phyloP scores from a whole-genome alignment of 75 land plant species.

The Sequoiadendron giganteum region DNA sequence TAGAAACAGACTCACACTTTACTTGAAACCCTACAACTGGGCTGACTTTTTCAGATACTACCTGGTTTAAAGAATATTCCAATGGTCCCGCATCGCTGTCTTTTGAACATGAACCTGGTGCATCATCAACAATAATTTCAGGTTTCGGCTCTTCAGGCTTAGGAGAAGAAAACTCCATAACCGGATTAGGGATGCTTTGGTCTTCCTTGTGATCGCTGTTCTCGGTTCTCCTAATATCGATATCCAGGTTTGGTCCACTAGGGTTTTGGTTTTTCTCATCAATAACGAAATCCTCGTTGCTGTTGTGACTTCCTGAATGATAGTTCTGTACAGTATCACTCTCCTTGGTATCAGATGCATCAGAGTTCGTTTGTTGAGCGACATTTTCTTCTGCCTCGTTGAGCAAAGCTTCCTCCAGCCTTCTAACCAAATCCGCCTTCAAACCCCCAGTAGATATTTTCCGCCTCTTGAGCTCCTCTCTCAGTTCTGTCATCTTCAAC shows the following conservation, averaged over 20 bases:
- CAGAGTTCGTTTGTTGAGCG: not conserved
- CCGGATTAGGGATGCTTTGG: not conserved
- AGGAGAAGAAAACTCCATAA: not conserved
- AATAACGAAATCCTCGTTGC: not conserved
- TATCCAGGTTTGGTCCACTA: not conserved
- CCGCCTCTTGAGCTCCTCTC: constrained; percentile 83
- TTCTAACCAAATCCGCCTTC: constrained; percentile 80
- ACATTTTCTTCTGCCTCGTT: constrained; percentile 37
- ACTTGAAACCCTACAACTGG: constrained; percentile 57
- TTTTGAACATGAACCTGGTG: not conserved
- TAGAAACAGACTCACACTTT: constrained; percentile 72
- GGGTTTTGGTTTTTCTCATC: not conserved
- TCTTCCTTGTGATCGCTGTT: not conserved
- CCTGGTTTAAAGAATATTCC: constrained; percentile 34
- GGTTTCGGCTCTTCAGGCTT: not conserved
- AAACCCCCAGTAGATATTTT: constrained; percentile 63
- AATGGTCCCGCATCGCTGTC: constrained; percentile 17
- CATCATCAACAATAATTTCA: not conserved
- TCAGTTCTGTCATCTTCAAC: constrained; percentile 92
- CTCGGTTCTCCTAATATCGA: not conserved
- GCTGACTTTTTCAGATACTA: constrained; percentile 49
- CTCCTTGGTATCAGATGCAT: not conserved
- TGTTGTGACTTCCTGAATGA: not conserved
- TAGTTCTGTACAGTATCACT: not conserved
- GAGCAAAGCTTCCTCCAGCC: constrained; percentile 72